phyloP scores from a whole-genome alignment of 1,139 yeast species.

The Meyerozyma elateridarum region DNA sequence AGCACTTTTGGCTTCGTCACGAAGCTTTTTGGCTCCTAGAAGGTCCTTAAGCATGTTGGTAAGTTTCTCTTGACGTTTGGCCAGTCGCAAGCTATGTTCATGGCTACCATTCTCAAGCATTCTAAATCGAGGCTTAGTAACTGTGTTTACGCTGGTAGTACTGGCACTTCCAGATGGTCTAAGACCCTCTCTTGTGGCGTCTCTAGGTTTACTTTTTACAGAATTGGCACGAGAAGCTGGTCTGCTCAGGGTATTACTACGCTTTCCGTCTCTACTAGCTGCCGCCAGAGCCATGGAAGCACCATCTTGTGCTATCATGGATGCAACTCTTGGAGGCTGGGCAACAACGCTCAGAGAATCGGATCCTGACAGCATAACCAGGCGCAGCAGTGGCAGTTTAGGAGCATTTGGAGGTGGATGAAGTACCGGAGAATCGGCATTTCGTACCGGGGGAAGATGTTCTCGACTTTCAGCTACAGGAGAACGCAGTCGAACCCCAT shows the following conservation, averaged over 20 bases:
- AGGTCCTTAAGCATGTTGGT: constrained; percentile 83
- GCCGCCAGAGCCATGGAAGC: too few relatives aligned
- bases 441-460: too few relatives aligned
- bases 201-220: neutral
- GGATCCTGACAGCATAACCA: too few relatives aligned
- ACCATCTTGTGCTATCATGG: too few relatives aligned
- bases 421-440: too few relatives aligned
- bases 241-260: constrained; percentile 1
- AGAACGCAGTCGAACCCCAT: neutral
- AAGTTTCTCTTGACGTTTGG: constrained; percentile 83
- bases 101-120: constrained; percentile 66
- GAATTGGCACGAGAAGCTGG: constrained; percentile 1
- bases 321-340: too few relatives aligned
- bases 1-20: constrained; percentile 80
- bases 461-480: too few relatives aligned
- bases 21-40: constrained; percentile 71
- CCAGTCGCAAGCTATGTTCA: constrained; percentile 71
- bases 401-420: too few relatives aligned
- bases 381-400: too few relatives aligned
- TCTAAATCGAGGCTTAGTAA: constrained; percentile 43
- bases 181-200: neutral
- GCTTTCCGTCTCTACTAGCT: too few relatives aligned
- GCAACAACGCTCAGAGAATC: too few relatives aligned
- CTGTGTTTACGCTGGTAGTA: neutral
- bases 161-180: neutral